Conservation (phyloP, 345 rosid genomes). For the Alliaria petiolata region DNA sequence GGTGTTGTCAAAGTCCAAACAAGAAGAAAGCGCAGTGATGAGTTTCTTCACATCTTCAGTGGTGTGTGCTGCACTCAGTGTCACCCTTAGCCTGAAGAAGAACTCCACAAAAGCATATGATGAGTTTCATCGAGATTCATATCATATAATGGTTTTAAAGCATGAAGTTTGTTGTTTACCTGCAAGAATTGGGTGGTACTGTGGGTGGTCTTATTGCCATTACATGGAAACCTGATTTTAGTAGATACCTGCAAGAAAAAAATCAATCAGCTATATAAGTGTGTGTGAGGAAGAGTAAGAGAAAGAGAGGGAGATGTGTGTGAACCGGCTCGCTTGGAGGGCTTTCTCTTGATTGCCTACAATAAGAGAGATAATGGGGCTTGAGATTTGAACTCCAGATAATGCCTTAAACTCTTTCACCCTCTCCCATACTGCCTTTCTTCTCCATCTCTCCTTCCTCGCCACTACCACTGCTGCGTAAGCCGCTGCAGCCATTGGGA, state of each 20-base stretch:
- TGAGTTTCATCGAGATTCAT: neutral
- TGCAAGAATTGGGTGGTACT: conserved; percentile 95
- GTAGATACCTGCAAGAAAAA: conserved; percentile 50
- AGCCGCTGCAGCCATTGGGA: conserved; percentile 87
- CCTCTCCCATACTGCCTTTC: conserved; percentile 78
- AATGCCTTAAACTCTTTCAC: conserved; percentile 62
- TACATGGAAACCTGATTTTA: conserved; percentile 85
- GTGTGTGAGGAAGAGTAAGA: neutral
- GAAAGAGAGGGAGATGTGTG: conserved; percentile 23
- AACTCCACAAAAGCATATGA: too few species aligned
- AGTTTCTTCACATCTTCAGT: conserved; percentile 77
- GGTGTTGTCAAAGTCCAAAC: conserved; percentile 47
- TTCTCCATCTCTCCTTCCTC: conserved; percentile 78
- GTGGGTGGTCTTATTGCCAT: conserved; percentile 97
- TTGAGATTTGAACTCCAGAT: conserved; percentile 67
- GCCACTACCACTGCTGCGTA: conserved; percentile 89
- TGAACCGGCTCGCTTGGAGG: conserved; percentile 70
- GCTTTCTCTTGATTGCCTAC: conserved; percentile 89
- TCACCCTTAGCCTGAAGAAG: conserved; percentile 62
- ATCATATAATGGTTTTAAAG: neutral
- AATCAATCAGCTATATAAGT: neutral
- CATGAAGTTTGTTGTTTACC: conserved; percentile 33
- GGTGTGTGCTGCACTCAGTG: conserved; percentile 71
- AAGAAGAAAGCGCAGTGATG: conserved; percentile 47
- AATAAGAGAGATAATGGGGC: conserved; percentile 81